Evolutionary conservation across 495 filamentous ascomycete genomes (phyloP), one percentile per base, ranked within the genome.

Genomic region (Pyronema domesticum): DNA sequence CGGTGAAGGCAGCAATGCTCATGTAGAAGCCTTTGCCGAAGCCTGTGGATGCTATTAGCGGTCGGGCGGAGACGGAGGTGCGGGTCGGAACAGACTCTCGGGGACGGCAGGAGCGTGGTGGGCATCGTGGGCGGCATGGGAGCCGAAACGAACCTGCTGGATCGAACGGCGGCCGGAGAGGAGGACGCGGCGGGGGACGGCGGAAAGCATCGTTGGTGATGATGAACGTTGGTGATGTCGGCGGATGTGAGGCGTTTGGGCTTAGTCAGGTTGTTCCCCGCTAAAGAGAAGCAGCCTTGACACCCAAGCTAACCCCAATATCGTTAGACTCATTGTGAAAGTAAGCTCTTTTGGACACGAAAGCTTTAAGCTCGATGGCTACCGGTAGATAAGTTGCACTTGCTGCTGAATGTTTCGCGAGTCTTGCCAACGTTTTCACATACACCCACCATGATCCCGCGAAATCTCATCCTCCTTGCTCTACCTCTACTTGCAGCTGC

Each of bases 21-120:
- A 83, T 62, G 68, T 80, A 88, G 71, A 88, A 85, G n/a, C 59
- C 59, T 47, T 60, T 65, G 34, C 63, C 48, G 45, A 65, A 65
- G 13, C 54, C 63, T 65, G 39, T 42, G 35, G 14, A n/a, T 53
- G 14, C 15, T 14, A 8, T 35, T 35, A 14, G 50, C 13, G 7
- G 14, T 17, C 17, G 36, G 37, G 50, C 8, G 50, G 50, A 15
- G 50, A 18, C 9, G 50, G 50, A 37, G 30, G 34, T 35, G 35
- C n/a, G 18, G 34, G n/a, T 10, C 14, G 13, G 17, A 14, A 13
- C 11, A 13, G 23, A 17, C 9, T 36, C 48, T 13, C 10, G 11
- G 17, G 34, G 10, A n/a, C 37, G 35, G 36, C 30, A 3, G 35
- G 50, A 18, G n/a, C 50, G 5, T 42, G 10, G 37, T 53, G 50